Percentiles rank a stretch among this genome's conserved stretches.
phyloP scores from a whole-genome alignment of 2,329 filamentous ascomycete genomes.

The Sporothrix humicola region DNA sequence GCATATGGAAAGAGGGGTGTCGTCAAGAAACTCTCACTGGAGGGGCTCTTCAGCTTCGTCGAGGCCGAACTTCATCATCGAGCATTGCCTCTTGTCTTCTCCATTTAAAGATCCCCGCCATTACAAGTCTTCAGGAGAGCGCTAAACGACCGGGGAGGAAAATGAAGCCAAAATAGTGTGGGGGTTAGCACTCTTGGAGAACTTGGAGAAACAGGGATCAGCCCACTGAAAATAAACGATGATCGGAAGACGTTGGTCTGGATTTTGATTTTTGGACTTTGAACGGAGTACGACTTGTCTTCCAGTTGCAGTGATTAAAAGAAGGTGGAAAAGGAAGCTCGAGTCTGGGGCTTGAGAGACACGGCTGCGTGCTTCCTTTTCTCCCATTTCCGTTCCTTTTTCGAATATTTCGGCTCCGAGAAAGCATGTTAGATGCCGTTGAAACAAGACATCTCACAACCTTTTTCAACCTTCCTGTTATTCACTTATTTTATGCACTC shows the following conservation, averaged over 20 bases:
- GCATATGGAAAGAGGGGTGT: constrained; percentile 14
- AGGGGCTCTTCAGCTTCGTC: constrained; percentile 10
- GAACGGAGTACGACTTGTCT: not conserved
- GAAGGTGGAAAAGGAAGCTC: no score
- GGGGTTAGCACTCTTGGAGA: constrained; percentile 29
- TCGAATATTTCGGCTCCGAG: constrained; percentile 4
- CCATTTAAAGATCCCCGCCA: not conserved
- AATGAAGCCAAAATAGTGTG: constrained; percentile 32
- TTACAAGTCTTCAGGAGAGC: not conserved
- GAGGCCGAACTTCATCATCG: not conserved
- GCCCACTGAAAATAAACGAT: not conserved
- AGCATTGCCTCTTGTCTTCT: not conserved
- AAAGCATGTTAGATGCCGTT: not conserved
- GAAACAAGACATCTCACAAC: no score
- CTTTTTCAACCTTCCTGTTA: not conserved
- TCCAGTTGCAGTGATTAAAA: not conserved
- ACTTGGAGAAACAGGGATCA: not conserved
- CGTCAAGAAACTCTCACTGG: not conserved
- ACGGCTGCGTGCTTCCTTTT: not conserved
- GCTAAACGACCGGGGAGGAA: not conserved
- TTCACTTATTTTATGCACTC: not conserved
- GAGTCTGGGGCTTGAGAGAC: no score
- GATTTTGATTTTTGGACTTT: not conserved
- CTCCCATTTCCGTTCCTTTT: not conserved
- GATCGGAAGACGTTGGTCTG: not conserved